Percentiles rank a stretch among this genome's conserved stretches.
Conservation (phyloP, 495 filamentous ascomycete species). For the Achaetomiella virescens region DNA sequence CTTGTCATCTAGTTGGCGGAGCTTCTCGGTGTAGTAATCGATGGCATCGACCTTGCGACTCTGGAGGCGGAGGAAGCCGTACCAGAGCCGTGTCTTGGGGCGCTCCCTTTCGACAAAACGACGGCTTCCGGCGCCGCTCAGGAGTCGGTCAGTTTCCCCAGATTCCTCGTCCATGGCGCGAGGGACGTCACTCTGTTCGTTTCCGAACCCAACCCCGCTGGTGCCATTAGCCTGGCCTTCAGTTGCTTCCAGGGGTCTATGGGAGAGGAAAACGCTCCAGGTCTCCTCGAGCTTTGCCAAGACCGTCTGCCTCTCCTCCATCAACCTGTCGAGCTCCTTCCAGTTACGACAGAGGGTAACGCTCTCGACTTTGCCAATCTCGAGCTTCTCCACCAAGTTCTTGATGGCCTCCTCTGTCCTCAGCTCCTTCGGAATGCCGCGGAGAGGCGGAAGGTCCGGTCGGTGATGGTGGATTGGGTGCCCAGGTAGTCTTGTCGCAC, state of each 20-base stretch:
- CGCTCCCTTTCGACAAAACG: slow-evolving; percentile 37
- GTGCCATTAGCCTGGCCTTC: slow-evolving; percentile 6
- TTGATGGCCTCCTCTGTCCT: slow-evolving; percentile 78
- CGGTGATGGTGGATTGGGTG: slow-evolving; percentile 85
- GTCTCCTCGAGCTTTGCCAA: slow-evolving; percentile 75
- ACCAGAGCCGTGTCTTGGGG: slow-evolving; percentile 70
- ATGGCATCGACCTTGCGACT: slow-evolving; percentile 79
- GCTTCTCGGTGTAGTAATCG: slow-evolving; percentile 82
- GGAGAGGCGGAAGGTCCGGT: slow-evolving; percentile 85
- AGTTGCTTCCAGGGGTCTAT: slow-evolving; percentile 17
- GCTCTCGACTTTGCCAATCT: slow-evolving; percentile 88
- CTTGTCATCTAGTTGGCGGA: slow-evolving; percentile 74
- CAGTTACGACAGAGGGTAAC: slow-evolving; percentile 86
- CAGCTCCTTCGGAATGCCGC: slow-evolving; percentile 77
- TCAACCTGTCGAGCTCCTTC: slow-evolving; percentile 70
- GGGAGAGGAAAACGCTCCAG: slow-evolving; percentile 61
- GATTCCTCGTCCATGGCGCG: slow-evolving; percentile 34
- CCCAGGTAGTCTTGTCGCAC: slow-evolving; percentile 88
- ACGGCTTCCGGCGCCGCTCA: slow-evolving; percentile 41
- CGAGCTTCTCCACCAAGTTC: slow-evolving; percentile 76
- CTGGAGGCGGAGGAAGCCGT: slow-evolving; percentile 67
- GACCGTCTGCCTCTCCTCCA: slow-evolving; percentile 58
- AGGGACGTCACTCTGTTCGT: not conserved
- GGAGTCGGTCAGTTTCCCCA: slow-evolving; percentile 43
- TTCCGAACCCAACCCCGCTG: not conserved